Percentiles rank a stretch among this genome's conserved stretches.
Evolutionary conservation across 1,139 yeast species (phyloP).

Genomic region (Blastobotrys illinoisensis): DNA sequence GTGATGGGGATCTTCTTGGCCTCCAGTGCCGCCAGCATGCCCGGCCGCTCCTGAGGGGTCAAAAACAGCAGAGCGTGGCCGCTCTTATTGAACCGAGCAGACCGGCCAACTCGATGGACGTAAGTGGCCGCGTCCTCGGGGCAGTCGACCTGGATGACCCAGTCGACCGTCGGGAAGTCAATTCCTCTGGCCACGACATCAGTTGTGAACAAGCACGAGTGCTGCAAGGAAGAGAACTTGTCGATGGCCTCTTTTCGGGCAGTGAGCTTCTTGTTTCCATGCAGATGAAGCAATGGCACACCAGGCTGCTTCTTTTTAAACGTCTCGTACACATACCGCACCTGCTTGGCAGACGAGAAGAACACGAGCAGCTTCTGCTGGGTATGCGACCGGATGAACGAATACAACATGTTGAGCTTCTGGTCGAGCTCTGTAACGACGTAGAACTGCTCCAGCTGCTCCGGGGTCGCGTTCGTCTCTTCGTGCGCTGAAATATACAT

Average conservation of each 20-base stretch:
- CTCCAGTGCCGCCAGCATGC: slow-evolving; percentile 60
- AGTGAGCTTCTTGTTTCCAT: slow-evolving; percentile 93
- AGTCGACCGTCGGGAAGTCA: slow-evolving; percentile 94
- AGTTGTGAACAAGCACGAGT: slow-evolving; percentile 88
- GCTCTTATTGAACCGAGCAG: slow-evolving; percentile 85
- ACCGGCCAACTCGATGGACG: slow-evolving; percentile 94
- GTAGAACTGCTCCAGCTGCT: slow-evolving; percentile 76
- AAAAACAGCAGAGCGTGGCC: slow-evolving; percentile 84
- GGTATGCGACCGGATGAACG: slow-evolving; percentile 83
- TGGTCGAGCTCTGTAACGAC: slow-evolving; percentile 67
- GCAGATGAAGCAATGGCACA: slow-evolving; percentile 81
- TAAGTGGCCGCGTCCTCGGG: slow-evolving; percentile 96
- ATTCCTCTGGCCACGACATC: slow-evolving; percentile 97
- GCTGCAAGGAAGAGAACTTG: slow-evolving; percentile 79
- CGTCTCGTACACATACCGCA: slow-evolving; percentile 86
- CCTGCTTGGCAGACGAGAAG: slow-evolving; percentile 90
- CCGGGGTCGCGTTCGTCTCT: slow-evolving; percentile 63
- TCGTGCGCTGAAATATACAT: slow-evolving; percentile 51
- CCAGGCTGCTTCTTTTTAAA: slow-evolving; percentile 95
- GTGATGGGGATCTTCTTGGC: slow-evolving; percentile 63
- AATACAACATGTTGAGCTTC: slow-evolving; percentile 80
- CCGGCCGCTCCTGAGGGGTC: slow-evolving; percentile 77
- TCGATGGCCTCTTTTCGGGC: slow-evolving; percentile 85
- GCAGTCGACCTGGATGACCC: slow-evolving; percentile 95
- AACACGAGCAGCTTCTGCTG: slow-evolving; percentile 83